Evolutionary conservation across 768 basidiomycete genomes (phyloP).

Genomic region (Leccinum variicolor): DNA sequence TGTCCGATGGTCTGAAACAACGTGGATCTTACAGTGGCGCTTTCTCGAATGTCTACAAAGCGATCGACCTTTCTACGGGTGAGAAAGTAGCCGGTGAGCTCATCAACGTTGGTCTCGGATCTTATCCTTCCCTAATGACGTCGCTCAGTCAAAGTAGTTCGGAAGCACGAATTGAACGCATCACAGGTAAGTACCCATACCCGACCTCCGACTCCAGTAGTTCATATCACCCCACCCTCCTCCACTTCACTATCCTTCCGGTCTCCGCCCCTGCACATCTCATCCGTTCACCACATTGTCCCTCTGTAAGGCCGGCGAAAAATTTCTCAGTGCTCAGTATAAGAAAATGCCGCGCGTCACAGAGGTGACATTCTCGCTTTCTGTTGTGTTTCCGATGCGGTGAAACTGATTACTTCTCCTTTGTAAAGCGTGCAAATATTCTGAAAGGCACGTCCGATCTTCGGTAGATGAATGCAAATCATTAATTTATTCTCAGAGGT

Average conservation of each 20-base stretch:
- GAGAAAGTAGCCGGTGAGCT: slow-evolving; percentile 77
- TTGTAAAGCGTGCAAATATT: slow-evolving; percentile 86
- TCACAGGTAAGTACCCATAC: slow-evolving; percentile 70
- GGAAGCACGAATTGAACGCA: slow-evolving; percentile 88
- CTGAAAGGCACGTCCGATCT: slow-evolving; percentile 64
- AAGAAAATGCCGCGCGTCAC: slow-evolving; percentile 97
- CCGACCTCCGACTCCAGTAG: slow-evolving; percentile 21
- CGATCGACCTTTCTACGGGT: slow-evolving; percentile 68
- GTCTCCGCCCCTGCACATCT: slow-evolving; percentile 12
- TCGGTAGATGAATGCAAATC: not conserved
- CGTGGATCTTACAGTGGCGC: slow-evolving; percentile 61
- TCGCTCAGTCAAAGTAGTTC: slow-evolving; percentile 82
- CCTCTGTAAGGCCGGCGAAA: slow-evolving; percentile 75
- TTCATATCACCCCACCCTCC: slow-evolving; percentile 22
- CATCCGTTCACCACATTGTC: slow-evolving; percentile 21
- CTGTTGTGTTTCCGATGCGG: slow-evolving; percentile 15
- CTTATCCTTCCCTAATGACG: slow-evolving; percentile 6
- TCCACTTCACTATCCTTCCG: slow-evolving; percentile 20
- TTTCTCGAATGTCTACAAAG: slow-evolving; percentile 98
- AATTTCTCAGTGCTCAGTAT: slow-evolving; percentile 90
- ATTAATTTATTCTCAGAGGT: slow-evolving; percentile 62
- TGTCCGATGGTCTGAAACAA: slow-evolving; percentile 11
- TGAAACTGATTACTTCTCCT: slow-evolving; percentile 17
- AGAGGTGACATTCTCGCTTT: slow-evolving; percentile 63
- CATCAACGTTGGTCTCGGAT: not conserved